A percentile compares a stretch with the other conserved stretches of the same genome.
These are phyloP conservation scores for Fragaria ananassa DNA, from an alignment of 306 rosid genomes.

Conservation along the genomic window DNA sequence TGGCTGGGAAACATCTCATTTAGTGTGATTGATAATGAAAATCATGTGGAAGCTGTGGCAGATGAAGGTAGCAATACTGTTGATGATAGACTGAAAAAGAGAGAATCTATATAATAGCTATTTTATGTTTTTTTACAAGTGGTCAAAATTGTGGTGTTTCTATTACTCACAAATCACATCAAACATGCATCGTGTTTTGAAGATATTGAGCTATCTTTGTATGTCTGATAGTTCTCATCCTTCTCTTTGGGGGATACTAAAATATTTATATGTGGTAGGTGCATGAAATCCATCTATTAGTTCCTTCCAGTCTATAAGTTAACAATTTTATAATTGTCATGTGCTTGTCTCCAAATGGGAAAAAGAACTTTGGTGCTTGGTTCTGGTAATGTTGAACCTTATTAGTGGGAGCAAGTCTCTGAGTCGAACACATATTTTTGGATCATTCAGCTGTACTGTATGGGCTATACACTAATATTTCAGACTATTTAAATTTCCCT, in stretches of 20 bases:
- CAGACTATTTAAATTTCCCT: not conserved
- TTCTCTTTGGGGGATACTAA: not conserved
- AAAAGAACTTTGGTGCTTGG: not conserved
- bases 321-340: not conserved
- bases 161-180: not conserved
- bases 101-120: not conserved
- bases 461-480: not conserved
- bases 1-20: slow-evolving; percentile 94
- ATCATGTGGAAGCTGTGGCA: slow-evolving; percentile 76
- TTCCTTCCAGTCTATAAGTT: not conserved
- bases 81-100: slow-evolving; percentile 4
- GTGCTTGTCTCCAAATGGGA: not conserved
- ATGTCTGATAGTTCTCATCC: not conserved
- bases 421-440: not conserved
- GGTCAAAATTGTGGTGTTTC: slow-evolving; percentile 1
- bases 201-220: not conserved
- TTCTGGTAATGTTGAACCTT: not conserved
- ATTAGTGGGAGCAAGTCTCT: not conserved
- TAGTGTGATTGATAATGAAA: slow-evolving; percentile 80
- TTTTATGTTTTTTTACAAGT: not conserved
- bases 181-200: not conserved
- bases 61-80: slow-evolving; percentile 64
- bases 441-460: not conserved
- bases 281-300: not conserved
- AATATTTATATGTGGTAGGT: not conserved